A percentile compares a stretch with the other conserved stretches of the same genome.
phyloP scores from a whole-genome alignment of 179 eudicot genomes.

The Actinidia arguta region DNA sequence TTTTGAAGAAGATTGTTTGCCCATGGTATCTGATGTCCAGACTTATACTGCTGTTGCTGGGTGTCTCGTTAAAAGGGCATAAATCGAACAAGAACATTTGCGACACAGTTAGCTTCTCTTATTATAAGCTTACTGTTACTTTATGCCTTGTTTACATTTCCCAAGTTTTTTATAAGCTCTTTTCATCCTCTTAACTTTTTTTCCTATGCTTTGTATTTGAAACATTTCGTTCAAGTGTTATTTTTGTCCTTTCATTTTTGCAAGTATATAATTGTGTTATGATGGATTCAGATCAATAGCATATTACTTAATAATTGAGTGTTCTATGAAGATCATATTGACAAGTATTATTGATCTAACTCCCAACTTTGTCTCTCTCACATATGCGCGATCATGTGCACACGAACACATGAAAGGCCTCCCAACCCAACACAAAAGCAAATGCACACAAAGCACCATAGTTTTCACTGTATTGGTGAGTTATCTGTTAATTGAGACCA shows the following conservation, averaged over 20 bases:
- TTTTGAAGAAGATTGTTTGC: too few relatives aligned
- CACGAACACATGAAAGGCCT: background rate
- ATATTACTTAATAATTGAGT: too few relatives aligned
- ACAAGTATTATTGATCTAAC: too few relatives aligned
- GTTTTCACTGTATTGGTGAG: background rate
- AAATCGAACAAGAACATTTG: conserved; percentile 36
- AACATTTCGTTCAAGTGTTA: too few relatives aligned
- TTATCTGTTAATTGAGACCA: background rate
- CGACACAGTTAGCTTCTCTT: conserved; percentile 56
- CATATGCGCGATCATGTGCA: background rate
- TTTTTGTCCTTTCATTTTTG: too few relatives aligned
- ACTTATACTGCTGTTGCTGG: conserved; percentile 38
- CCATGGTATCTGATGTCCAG: conserved; percentile 64
- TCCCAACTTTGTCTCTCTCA: background rate
- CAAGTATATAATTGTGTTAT: too few relatives aligned
- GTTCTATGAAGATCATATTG: too few relatives aligned
- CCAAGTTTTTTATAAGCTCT: background rate
- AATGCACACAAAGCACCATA: background rate
- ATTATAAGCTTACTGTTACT: conserved; percentile 52
- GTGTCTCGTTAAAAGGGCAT: conserved; percentile 50
- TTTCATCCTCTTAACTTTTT: too few relatives aligned
- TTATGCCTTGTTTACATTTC: conserved; percentile 45
- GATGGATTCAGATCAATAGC: too few relatives aligned
- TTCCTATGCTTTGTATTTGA: too few relatives aligned
- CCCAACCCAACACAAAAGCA: background rate